Base-by-base conservation (phyloP, 2,329 filamentous ascomycete species). In the Lachnellula arida region DNA sequence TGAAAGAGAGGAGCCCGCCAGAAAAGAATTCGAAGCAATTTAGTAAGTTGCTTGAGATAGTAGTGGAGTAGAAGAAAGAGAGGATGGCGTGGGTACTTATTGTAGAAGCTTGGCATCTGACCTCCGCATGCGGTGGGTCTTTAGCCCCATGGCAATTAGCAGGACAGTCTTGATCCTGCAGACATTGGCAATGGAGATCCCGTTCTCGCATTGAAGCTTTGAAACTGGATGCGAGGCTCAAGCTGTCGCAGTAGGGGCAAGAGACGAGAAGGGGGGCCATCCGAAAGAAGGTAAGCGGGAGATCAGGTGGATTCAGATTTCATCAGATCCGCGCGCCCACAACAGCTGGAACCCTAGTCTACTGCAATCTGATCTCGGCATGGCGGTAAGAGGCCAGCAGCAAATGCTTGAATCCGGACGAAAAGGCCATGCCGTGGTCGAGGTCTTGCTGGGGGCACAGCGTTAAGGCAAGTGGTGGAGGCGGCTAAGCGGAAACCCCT, bases 141-240 rank as follows among this genome's bases (percentile, higher is more conserved):
- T 49, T 49, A 53, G 51, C 28, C 37, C 51, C 53, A 47, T 54
- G 52, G 49, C 50, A 63, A 59, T 58, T 57, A 57, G 56, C 58
- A 58, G 57, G 57, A 59, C 56, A 58, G 49, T 51, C 37, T 49
- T 55, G 14, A 57, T 63, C 53, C 53, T 62, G 49, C 55, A 44
- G n/a, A 61, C 53, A 61, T 59, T 64, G 64, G 61, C 57, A 64
- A 54, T 61, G 65, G 49, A 56, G 63, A 67, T 67, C 65, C 63
- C 63, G 65, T 58, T 54, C 63, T 63, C 62, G 65, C 64, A 68
- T 64, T 56, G 61, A 54, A 44, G 47, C 43, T 46, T 39, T 68
- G 67, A 68, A 68, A 68, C 67, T 62, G 55, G 62, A 65, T 43
- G 50, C 67, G 63, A 67, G 61, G 62, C 61, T 43, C 23, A 40